Evolutionary conservation across 2,329 filamentous ascomycete species (phyloP).

Genomic region (Trichoderma pleuroti): DNA sequence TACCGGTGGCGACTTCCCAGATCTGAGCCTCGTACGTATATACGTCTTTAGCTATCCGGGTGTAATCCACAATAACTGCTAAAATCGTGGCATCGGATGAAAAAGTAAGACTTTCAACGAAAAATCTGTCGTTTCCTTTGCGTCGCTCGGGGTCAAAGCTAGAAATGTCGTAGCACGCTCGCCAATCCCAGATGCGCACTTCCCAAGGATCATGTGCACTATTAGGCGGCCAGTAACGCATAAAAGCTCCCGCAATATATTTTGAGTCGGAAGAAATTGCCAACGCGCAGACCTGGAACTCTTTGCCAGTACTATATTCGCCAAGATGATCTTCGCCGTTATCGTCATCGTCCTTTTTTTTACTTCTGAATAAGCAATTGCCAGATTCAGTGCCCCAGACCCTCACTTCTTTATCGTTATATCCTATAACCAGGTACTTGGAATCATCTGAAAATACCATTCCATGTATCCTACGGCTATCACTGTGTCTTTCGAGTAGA

Average conservation of each 20-base stretch:
- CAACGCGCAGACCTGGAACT: too few relatives aligned
- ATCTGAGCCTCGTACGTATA: not conserved
- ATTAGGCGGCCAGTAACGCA: too few relatives aligned
- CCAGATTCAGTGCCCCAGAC: not conserved
- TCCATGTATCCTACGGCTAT: rapidly evolving
- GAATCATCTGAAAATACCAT: not conserved
- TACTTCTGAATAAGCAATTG: not conserved
- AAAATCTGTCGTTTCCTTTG: too few relatives aligned
- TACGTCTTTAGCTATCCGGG: too few relatives aligned
- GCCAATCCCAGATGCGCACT: not conserved
- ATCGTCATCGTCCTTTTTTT: too few relatives aligned
- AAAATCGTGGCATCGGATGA: not conserved
- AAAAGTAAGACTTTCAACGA: not conserved
- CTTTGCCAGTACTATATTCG: too few relatives aligned
- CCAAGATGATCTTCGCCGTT: too few relatives aligned
- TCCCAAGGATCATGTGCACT: too few relatives aligned
- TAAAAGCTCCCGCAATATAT: not conserved
- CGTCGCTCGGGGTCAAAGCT: not conserved
- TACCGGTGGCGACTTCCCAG: not conserved
- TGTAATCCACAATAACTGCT: too few relatives aligned
- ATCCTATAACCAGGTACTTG: not conserved
- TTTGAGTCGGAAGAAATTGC: not conserved
- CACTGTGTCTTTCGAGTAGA: not conserved
- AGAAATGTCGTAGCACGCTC: not conserved
- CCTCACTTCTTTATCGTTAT: not conserved